Conservation (phyloP, 2,329 filamentous ascomycete species). For the Neophaeococcomyces mojaviensis region DNA sequence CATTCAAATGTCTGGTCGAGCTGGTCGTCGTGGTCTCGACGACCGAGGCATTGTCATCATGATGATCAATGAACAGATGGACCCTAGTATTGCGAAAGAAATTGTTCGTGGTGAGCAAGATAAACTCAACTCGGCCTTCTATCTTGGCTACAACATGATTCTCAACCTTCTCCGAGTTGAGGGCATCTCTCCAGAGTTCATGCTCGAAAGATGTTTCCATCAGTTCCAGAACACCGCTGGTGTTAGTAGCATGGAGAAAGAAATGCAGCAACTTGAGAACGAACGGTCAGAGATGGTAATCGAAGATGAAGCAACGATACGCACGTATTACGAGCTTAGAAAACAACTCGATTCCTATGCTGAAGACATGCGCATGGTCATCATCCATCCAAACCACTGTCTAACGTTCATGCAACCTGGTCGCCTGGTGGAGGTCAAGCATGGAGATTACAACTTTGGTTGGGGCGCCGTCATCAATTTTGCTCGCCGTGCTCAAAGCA, state of each 20-base stretch:
- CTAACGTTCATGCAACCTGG: conserved; percentile 77
- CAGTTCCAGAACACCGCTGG: conserved; percentile 95
- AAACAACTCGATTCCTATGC: conserved; percentile 76
- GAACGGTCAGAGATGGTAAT: conserved; percentile 68
- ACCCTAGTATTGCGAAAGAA: conserved; percentile 84
- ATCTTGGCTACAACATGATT: conserved; percentile 99
- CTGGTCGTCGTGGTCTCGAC: conserved; percentile 92
- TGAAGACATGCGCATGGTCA: conserved; percentile 82
- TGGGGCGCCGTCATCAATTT: conserved; percentile 87
- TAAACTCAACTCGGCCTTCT: conserved; percentile 93
- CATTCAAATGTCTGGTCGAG: conserved; percentile 97
- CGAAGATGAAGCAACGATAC: conserved; percentile 76
- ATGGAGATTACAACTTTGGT: conserved; percentile 74
- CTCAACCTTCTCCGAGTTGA: conserved; percentile 95
- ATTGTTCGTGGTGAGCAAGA: conserved; percentile 97
- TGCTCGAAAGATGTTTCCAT: conserved; percentile 97
- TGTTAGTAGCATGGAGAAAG: conserved; percentile 74
- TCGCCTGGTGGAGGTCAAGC: conserved; percentile 79
- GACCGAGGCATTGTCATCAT: conserved; percentile 98
- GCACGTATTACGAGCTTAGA: conserved; percentile 87
- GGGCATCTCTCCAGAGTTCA: conserved; percentile 96
- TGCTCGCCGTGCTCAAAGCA: conserved; percentile 56
- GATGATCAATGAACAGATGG: conserved; percentile 97
- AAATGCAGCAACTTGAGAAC: conserved; percentile 69
- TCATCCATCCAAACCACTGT: conserved; percentile 84